A percentile compares a stretch with the other conserved stretches of the same genome.
Conservation (phyloP, 805 yeast genomes). For the Metschnikowia sp. region DNA sequence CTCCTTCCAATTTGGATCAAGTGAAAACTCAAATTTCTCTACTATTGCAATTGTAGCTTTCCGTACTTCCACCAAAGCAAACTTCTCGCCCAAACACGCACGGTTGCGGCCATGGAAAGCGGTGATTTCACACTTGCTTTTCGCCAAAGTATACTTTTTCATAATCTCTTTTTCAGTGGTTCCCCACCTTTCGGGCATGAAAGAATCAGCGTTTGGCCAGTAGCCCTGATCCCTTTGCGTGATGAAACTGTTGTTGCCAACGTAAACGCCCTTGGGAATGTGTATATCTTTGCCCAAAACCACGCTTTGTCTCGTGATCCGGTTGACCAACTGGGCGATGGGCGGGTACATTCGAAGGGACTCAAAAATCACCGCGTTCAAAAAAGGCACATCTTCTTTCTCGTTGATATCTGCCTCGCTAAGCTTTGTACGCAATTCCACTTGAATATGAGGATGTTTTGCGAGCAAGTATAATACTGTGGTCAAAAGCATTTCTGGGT, state of each 20-base stretch:
- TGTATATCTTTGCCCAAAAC: slow-evolving; percentile 39
- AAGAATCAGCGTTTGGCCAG: slow-evolving; percentile 46
- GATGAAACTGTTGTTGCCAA: slow-evolving; percentile 54
- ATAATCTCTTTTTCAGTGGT: slow-evolving; percentile 31
- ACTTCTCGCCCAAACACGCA: slow-evolving; percentile 59
- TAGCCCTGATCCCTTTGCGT: slow-evolving; percentile 42
- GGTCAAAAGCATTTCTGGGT: slow-evolving; percentile 51
- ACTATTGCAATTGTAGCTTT: slow-evolving; percentile 37
- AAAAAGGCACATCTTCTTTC: slow-evolving; percentile 17
- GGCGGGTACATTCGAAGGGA: slow-evolving; percentile 54
- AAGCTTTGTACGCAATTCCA: slow-evolving; percentile 20
- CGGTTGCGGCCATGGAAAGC: slow-evolving; percentile 60
- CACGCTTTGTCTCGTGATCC: slow-evolving; percentile 38
- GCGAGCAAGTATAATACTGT: slow-evolving; percentile 47
- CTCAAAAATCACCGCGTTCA: slow-evolving; percentile 41
- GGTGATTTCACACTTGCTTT: slow-evolving; percentile 44
- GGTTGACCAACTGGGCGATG: slow-evolving; percentile 52
- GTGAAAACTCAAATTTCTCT: slow-evolving; percentile 28
- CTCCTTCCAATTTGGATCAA: slow-evolving; percentile 47
- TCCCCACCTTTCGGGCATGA: slow-evolving; percentile 56
- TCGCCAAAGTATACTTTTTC: slow-evolving; percentile 39
- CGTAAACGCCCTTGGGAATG: slow-evolving; percentile 49
- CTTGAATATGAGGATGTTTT: slow-evolving; percentile 37
- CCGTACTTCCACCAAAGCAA: slow-evolving; percentile 48
- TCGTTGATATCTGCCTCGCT: background rate